Percentiles rank a stretch among this genome's conserved stretches.
These are phyloP conservation scores for Zelonia costaricensis DNA, from an alignment of 208 protist species.

Conservation along the genomic window DNA sequence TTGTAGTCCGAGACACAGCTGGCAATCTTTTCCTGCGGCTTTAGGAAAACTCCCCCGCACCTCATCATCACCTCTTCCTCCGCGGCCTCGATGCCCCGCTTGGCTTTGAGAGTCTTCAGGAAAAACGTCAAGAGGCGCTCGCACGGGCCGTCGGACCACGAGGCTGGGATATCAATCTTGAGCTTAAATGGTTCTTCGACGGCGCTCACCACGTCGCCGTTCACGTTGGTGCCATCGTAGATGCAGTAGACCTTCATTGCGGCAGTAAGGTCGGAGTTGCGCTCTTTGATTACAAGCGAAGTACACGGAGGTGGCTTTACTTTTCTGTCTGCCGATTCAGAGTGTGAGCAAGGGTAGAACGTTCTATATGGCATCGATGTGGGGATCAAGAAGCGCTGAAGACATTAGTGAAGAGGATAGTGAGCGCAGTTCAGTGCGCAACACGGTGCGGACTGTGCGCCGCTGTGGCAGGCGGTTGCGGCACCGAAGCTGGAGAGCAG, in stretches of 20 bases:
- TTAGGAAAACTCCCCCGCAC: slow-evolving; percentile 54
- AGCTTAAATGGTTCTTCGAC: slow-evolving; percentile 54
- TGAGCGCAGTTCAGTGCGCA: too few relatives aligned
- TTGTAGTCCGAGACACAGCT: slow-evolving; percentile 72
- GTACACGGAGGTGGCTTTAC: too few relatives aligned
- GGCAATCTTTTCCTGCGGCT: slow-evolving; percentile 37
- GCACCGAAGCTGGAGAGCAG: too few relatives aligned
- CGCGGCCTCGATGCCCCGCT: slow-evolving; percentile 29
- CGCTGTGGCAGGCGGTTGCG: too few relatives aligned
- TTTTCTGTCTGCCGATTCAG: too few relatives aligned
- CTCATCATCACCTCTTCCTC: slow-evolving; percentile 49
- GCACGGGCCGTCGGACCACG: slow-evolving; percentile 35
- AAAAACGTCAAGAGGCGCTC: slow-evolving; percentile 37
- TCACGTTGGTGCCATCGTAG: slow-evolving; percentile 62
- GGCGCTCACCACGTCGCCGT: slow-evolving; percentile 26
- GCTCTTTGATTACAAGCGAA: too few relatives aligned
- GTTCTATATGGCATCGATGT: too few relatives aligned
- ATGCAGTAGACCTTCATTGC: slow-evolving; percentile 78
- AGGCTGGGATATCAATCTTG: slow-evolving; percentile 43
- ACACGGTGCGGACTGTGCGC: too few relatives aligned
- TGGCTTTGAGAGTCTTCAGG: slow-evolving; percentile 39
- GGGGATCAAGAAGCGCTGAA: too few relatives aligned
- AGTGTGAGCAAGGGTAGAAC: too few relatives aligned
- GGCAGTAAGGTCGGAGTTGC: too few relatives aligned
- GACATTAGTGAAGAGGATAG: too few relatives aligned